Evolutionary conservation across 2,329 filamentous ascomycete species (phyloP), one percentile per base, ranked within the genome.

Genomic region (Rhynchosporium graminicola): DNA sequence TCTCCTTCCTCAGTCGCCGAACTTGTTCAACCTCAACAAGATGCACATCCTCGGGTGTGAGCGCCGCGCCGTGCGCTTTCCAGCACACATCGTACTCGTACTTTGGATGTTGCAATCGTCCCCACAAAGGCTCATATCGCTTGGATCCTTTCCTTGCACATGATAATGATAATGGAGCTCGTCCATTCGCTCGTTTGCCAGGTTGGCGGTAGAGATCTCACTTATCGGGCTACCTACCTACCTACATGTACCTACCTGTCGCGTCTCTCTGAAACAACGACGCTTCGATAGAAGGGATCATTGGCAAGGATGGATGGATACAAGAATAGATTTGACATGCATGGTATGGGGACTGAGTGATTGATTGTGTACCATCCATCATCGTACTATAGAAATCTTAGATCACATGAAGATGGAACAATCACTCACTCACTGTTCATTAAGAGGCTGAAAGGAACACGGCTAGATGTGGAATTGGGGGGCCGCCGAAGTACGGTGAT

Each of bases 201-300:
- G 36, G 51, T 54, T 42, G 20, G 36, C 28, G 33, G 51, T 33
- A 26, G 50, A 40, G 33, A 54, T 13, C 38, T 57, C 29, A 45
- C 42, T 57, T 46, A 40, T 45, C 56, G n/a, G 47, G 62, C 38
- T 20, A 61, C 31, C 20, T 20, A 20, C 20, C 20, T 20, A 20
- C 20, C 20, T 20, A 20, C 60, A 20, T 54, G 51, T 20, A 20
- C 20, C 20, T 20, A 20, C 60, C 33, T 54, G 51, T 54, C 65
- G 68, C 67, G 66, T 69, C 64, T 69, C 65, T 66, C 66, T 72
- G 71, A 73, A 72, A 73, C 51, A 33, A 54, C 71, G 68, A 68
- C 62, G 36, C 65, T 69, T 68, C 69, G 67, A 60, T 42, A 63
- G 67, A 64, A 65, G 51, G 69, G 69, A 66, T 70, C 26, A 28